phyloP scores from a whole-genome alignment of 352 stramenopile genomes.

The Globisporangium carolinianum region DNA sequence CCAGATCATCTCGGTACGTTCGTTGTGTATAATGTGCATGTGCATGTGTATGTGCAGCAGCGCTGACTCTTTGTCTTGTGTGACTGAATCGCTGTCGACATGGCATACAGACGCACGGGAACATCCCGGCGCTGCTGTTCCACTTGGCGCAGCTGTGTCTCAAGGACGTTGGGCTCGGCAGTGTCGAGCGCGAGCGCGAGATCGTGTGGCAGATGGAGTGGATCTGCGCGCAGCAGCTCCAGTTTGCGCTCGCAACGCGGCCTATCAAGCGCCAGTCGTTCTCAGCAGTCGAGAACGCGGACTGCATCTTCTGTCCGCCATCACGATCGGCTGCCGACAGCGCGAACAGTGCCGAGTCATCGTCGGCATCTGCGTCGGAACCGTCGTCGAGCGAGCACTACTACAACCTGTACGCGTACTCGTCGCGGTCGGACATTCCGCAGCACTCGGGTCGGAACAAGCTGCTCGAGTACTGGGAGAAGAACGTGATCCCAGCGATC shows the following conservation, averaged over 20 bases:
- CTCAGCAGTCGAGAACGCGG: slow-evolving; percentile 25
- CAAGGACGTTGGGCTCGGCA: slow-evolving; percentile 27
- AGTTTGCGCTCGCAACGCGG: slow-evolving; percentile 36
- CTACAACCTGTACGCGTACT: slow-evolving; percentile 71
- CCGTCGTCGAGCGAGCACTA: slow-evolving; percentile 30
- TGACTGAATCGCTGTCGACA: background rate
- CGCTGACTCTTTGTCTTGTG: slow-evolving; percentile 5
- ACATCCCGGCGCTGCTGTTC: slow-evolving; percentile 50
- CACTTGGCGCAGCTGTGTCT: slow-evolving; percentile 53
- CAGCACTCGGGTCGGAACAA: slow-evolving; percentile 74
- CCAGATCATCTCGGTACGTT: slow-evolving; percentile 45
- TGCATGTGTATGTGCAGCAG: background rate
- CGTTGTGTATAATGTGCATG: no score
- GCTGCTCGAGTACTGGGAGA: slow-evolving; percentile 79
- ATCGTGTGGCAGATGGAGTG: slow-evolving; percentile 42
- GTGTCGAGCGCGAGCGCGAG: slow-evolving; percentile 23
- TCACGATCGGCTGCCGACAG: slow-evolving; percentile 4
- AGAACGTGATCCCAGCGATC: slow-evolving; percentile 79
- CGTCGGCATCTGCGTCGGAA: background rate
- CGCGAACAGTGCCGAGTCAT: background rate
- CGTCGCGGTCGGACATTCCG: slow-evolving; percentile 47
- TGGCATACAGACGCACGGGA: slow-evolving; percentile 35
- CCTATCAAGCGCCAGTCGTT: slow-evolving; percentile 35
- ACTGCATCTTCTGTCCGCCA: slow-evolving; percentile 19
- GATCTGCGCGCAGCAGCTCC: slow-evolving; percentile 26